Evolutionary conservation across 768 basidiomycete species (phyloP).

Genomic region (Coprinellus aureogranulatus): DNA sequence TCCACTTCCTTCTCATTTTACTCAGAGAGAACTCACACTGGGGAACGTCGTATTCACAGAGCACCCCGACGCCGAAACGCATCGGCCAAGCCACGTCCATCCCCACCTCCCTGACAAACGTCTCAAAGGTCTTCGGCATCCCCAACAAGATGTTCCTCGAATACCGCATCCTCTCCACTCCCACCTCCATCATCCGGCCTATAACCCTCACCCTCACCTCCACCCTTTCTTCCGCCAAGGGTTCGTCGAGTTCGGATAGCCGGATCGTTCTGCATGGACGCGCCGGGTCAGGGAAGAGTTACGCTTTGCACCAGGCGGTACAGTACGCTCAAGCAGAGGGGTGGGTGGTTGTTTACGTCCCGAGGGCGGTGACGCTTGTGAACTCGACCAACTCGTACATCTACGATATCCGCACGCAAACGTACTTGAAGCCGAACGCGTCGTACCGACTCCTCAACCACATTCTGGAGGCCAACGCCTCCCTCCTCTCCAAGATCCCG

Average conservation of each 20-base stretch:
- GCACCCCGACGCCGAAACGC: constrained; percentile 27
- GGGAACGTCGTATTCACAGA: neutral
- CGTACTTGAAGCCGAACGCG: constrained; percentile 70
- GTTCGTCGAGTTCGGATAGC: constrained; percentile 46
- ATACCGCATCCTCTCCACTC: constrained; percentile 69
- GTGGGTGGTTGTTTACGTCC: constrained; percentile 86
- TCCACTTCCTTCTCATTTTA: no score
- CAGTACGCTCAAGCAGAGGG: constrained; percentile 59
- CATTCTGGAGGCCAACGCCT: constrained; percentile 56
- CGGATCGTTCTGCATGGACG: constrained; percentile 69
- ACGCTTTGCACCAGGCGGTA: constrained; percentile 77
- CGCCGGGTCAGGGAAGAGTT: constrained; percentile 80
- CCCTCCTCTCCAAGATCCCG: constrained; percentile 40
- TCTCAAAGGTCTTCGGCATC: constrained; percentile 65
- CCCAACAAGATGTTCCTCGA: constrained; percentile 71
- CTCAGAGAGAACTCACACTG: no score
- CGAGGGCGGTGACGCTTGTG: constrained; percentile 52
- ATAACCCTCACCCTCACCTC: no score
- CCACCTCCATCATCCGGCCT: constrained; percentile 71
- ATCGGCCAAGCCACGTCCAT: constrained; percentile 50
- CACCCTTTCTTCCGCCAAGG: constrained; percentile 55
- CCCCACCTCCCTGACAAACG: constrained; percentile 41
- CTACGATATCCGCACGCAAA: constrained; percentile 74
- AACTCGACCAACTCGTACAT: constrained; percentile 70
- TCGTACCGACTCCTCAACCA: constrained; percentile 64